phyloP scores from a whole-genome alignment of 2,329 filamentous ascomycete species.

The Drechslera avenae region DNA sequence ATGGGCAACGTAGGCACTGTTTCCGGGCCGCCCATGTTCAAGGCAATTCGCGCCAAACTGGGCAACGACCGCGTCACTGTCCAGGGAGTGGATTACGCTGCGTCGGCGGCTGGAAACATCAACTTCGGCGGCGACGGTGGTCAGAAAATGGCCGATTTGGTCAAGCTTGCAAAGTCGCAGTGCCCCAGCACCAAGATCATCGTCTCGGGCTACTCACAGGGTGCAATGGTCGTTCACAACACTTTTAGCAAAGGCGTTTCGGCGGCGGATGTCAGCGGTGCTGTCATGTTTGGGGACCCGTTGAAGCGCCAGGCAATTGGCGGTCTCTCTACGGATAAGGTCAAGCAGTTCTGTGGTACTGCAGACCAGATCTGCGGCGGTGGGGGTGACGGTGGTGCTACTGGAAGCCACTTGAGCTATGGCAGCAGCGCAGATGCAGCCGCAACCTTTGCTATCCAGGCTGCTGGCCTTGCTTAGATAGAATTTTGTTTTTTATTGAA shows the following conservation, averaged over 20 bases:
- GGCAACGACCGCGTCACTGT: conserved; percentile 35
- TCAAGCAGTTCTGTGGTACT: conserved; percentile 39
- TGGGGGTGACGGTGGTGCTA: conserved; percentile 31
- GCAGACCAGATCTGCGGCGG: conserved; percentile 33
- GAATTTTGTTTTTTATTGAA: not conserved
- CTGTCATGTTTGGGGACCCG: conserved; percentile 40
- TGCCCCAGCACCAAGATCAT: conserved; percentile 42
- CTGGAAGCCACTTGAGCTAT: conserved; percentile 39
- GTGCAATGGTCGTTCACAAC: conserved; percentile 16
- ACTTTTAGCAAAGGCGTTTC: conserved; percentile 33
- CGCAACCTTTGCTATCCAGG: conserved; percentile 34
- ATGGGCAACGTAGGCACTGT: conserved; percentile 51
- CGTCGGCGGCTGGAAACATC: conserved; percentile 32
- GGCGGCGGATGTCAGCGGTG: conserved; percentile 30
- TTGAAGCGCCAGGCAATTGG: conserved; percentile 34
- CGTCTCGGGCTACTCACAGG: conserved; percentile 42
- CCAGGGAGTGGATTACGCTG: conserved; percentile 43
- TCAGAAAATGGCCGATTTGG: conserved; percentile 32
- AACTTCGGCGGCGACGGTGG: conserved; percentile 34
- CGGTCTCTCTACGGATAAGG: conserved; percentile 23
- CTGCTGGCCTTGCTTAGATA: conserved; percentile 27
- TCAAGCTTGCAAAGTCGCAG: conserved; percentile 32
- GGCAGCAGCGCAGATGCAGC: conserved; percentile 34
- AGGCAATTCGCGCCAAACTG: conserved; percentile 33
- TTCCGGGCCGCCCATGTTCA: conserved; percentile 48